phyloP scores from a whole-genome alignment of 176 grass and related monocot genomes.

The Metroxylon sagu region DNA sequence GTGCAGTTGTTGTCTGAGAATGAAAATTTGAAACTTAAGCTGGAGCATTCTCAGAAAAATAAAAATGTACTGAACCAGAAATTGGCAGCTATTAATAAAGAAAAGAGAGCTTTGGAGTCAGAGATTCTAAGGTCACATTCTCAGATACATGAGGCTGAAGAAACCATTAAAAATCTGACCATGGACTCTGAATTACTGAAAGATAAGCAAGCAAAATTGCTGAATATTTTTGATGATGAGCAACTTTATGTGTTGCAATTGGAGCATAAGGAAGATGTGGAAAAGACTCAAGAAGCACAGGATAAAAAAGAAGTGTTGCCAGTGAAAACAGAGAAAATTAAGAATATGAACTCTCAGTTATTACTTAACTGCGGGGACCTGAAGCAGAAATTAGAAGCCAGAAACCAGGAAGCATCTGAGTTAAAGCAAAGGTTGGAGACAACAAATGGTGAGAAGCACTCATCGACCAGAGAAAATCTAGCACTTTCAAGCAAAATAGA shows the following conservation, averaged over 20 bases:
- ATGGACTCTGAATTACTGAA: neutral
- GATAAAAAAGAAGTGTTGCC: constrained; percentile 23
- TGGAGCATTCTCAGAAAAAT: constrained; percentile 32
- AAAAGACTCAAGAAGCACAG: constrained; percentile 20
- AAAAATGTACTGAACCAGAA: constrained; percentile 26
- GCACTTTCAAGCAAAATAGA: constrained; percentile 34
- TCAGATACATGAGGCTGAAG: constrained; percentile 35
- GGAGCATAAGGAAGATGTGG: constrained; percentile 29
- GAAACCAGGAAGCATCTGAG: constrained; percentile 28
- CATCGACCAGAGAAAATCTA: constrained; percentile 26
- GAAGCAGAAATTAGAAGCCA: constrained; percentile 34
- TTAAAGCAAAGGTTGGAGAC: constrained; percentile 26
- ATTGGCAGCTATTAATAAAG: constrained; percentile 28
- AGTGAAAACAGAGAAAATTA: constrained; percentile 37
- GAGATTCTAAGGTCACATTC: constrained; percentile 28
- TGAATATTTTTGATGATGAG: constrained; percentile 21
- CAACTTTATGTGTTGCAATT: constrained; percentile 28
- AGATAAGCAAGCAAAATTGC: neutral
- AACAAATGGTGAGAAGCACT: constrained; percentile 38
- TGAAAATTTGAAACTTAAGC: constrained; percentile 37
- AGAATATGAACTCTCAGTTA: constrained; percentile 44
- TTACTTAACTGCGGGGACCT: constrained; percentile 26
- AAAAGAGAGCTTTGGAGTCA: constrained; percentile 24
- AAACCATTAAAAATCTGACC: constrained; percentile 18
- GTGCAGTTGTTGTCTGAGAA: constrained; percentile 45